These are phyloP conservation scores for Wickerhamiella azymoides DNA, from an alignment of 805 yeast genomes.

Conservation along the genomic window DNA sequence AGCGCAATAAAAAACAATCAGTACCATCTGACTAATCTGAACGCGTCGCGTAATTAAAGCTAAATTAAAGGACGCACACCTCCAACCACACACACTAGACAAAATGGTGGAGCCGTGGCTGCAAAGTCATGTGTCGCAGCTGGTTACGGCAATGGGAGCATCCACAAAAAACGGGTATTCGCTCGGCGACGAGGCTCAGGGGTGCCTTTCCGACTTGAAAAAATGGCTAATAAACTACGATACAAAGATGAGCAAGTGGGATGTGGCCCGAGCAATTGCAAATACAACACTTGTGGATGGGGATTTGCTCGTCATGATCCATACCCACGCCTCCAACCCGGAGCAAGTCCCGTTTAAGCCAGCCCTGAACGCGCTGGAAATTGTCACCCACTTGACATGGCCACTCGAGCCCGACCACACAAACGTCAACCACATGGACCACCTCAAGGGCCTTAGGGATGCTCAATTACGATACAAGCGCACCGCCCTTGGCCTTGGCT, in stretches of 20 bases:
- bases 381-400: slow-evolving; percentile 75
- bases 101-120: not conserved
- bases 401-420: slow-evolving; percentile 49
- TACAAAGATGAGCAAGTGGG: slow-evolving; percentile 52
- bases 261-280: slow-evolving; percentile 79
- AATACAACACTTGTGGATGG: slow-evolving; percentile 58
- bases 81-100: no score
- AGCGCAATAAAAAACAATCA: no score
- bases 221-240: slow-evolving; percentile 81
- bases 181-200: slow-evolving; percentile 76
- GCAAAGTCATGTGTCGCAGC: not conserved
- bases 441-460: slow-evolving; percentile 38
- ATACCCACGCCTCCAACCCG: slow-evolving; percentile 53
- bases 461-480: slow-evolving; percentile 63
- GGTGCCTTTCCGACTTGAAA: slow-evolving; percentile 76
- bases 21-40: no score
- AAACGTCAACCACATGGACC: slow-evolving; percentile 18
- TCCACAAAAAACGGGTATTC: slow-evolving; percentile 36
- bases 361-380: slow-evolving; percentile 59
- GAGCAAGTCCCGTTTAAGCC: slow-evolving; percentile 38
- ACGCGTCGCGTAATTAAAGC: not conserved
- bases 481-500: slow-evolving; percentile 40
- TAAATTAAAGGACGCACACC: no score
- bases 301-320: slow-evolving; percentile 53
- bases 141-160: slow-evolving; percentile 4